phyloP scores from a whole-genome alignment of 371 early-diverging fungal genomes.

The Globomyces sp. region DNA sequence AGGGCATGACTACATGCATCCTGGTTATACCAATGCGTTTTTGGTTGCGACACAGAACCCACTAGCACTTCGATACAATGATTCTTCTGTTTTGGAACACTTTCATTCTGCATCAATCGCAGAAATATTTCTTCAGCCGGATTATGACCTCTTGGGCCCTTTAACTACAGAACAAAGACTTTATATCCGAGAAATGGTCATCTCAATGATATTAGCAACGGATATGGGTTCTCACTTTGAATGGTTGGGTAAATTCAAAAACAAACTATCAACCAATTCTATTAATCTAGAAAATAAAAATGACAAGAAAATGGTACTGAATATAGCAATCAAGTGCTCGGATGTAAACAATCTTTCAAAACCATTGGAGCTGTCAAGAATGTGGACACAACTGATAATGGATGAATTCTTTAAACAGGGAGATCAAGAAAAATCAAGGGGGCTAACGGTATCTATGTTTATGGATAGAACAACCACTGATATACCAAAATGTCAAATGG shows the following conservation, averaged over 20 bases:
- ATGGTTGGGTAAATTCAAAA: slow-evolving; percentile 48
- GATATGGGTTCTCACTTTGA: slow-evolving; percentile 53
- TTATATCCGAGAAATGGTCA: slow-evolving; percentile 38
- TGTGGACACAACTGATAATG: slow-evolving; percentile 46
- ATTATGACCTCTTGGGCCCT: slow-evolving; percentile 36
- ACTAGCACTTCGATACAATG: slow-evolving; percentile 52
- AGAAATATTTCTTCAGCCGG: slow-evolving; percentile 32
- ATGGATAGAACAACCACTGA: slow-evolving; percentile 40
- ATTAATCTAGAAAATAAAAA: slow-evolving; percentile 22
- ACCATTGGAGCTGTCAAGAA: slow-evolving; percentile 27
- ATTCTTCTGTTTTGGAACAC: slow-evolving; percentile 47
- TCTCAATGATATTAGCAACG: slow-evolving; percentile 52
- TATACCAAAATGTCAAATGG: slow-evolving; percentile 36
- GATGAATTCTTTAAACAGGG: slow-evolving; percentile 40
- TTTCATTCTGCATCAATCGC: slow-evolving; percentile 46
- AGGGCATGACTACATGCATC: slow-evolving; percentile 56
- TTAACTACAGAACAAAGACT: slow-evolving; percentile 32
- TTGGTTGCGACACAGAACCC: slow-evolving; percentile 40
- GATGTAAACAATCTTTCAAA: slow-evolving; percentile 52
- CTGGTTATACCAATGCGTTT: slow-evolving; percentile 55
- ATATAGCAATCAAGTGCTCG: slow-evolving; percentile 49
- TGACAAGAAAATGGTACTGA: slow-evolving; percentile 42
- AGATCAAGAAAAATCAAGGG: slow-evolving; percentile 42
- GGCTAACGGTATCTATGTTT: slow-evolving; percentile 43
- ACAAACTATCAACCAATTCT: slow-evolving; percentile 25